Percentiles rank a stretch among this genome's conserved stretches.
Conservation (phyloP, 331 rosid genomes). For the Spiraea crenata region DNA sequence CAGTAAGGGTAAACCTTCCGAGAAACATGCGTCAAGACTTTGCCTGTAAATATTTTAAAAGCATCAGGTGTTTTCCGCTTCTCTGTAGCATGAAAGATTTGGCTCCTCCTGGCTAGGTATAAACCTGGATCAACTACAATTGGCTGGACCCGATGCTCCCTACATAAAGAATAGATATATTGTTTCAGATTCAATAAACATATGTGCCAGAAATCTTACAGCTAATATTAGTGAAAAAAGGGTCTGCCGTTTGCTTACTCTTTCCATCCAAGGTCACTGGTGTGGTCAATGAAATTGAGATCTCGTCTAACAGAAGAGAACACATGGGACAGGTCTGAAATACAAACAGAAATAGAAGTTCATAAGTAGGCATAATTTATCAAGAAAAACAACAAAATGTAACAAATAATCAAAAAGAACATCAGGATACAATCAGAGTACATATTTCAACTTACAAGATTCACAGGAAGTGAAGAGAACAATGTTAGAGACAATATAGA, state of each 20-base stretch:
- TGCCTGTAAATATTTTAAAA: slow-evolving; percentile 90
- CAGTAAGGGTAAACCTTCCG: slow-evolving; percentile 1
- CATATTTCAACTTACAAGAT: not conserved
- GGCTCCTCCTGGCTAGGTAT: slow-evolving; percentile 88
- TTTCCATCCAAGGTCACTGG: slow-evolving; percentile 96
- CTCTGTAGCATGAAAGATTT: slow-evolving; percentile 88
- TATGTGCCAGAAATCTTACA: slow-evolving; percentile 11
- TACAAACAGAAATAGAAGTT: not conserved
- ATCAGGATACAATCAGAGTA: not conserved
- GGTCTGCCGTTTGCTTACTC: slow-evolving; percentile 48
- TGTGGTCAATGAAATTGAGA: slow-evolving; percentile 85
- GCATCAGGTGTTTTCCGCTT: slow-evolving; percentile 80
- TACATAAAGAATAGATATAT: slow-evolving; percentile 31
- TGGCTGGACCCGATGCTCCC: slow-evolving; percentile 73
- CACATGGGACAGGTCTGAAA: slow-evolving; percentile 81
- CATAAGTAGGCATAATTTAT: not conserved
- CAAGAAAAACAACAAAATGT: not conserved
- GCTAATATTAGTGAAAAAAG: slow-evolving; percentile 18
- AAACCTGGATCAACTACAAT: slow-evolving; percentile 80
- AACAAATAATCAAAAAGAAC: not conserved
- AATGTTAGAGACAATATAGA: not conserved
- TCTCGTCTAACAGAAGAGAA: slow-evolving; percentile 80
- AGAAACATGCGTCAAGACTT: slow-evolving; percentile 22
- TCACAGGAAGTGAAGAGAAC: not conserved
- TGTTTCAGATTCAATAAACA: slow-evolving; percentile 19